Conservation (phyloP, 2,329 filamentous ascomycete genomes). For the Penicillium capsulatum region DNA sequence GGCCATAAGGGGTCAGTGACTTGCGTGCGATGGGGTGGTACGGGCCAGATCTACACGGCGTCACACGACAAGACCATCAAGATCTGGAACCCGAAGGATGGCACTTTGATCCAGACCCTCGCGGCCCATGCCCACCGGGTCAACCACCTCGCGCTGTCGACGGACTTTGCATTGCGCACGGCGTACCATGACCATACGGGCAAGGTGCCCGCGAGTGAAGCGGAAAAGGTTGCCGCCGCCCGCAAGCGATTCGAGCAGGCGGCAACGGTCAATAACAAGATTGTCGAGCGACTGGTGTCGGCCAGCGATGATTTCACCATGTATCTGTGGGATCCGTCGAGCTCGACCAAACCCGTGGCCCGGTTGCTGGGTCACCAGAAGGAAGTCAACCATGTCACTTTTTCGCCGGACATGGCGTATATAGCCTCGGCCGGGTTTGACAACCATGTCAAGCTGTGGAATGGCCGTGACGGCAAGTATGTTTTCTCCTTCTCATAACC, state of each 20-base stretch:
- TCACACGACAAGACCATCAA: conserved; percentile 92
- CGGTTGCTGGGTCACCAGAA: conserved; percentile 92
- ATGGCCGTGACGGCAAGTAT: conserved; percentile 62
- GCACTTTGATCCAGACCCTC: conserved; percentile 74
- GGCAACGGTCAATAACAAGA: conserved; percentile 67
- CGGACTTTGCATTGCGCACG: conserved; percentile 82
- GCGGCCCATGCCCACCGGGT: conserved; percentile 88
- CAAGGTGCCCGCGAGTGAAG: conserved; percentile 62
- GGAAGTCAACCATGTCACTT: conserved; percentile 91
- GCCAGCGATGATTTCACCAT: conserved; percentile 95
- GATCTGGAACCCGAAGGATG: conserved; percentile 78
- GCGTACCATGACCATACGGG: conserved; percentile 80
- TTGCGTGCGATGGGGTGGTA: conserved; percentile 93
- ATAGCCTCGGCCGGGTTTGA: conserved; percentile 90
- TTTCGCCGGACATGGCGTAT: conserved; percentile 81
- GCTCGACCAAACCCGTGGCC: conserved; percentile 77
- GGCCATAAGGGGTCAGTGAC: conserved; percentile 87
- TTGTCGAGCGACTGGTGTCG: conserved; percentile 80
- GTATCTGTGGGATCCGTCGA: conserved; percentile 85
- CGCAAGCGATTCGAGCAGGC: conserved; percentile 81
- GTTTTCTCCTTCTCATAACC: conserved; percentile 13
- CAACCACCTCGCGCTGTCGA: conserved; percentile 89
- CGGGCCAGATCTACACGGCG: conserved; percentile 73
- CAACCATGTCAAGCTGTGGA: conserved; percentile 93
- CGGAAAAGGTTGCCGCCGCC: conserved; percentile 69